phyloP scores from a whole-genome alignment of 345 rosid genomes.

The Linum usitatissimum region DNA sequence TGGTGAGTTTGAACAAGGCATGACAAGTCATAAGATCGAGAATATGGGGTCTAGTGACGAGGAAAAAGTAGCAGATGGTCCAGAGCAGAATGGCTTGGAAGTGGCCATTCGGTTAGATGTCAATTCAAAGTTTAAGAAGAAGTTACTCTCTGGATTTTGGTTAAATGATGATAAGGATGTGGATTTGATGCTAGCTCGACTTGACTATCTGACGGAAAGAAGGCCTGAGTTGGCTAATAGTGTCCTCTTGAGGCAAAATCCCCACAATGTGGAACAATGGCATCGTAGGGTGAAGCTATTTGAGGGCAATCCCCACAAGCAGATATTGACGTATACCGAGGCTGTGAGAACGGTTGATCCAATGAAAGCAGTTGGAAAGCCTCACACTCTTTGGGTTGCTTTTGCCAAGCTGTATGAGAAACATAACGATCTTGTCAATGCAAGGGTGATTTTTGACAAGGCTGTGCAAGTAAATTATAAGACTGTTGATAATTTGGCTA shows the following conservation, averaged over 20 bases:
- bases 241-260: slow-evolving; percentile 88
- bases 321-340: slow-evolving; percentile 86
- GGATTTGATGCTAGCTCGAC: slow-evolving; percentile 73
- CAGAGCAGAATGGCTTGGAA: slow-evolving; percentile 24
- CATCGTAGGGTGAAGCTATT: slow-evolving; percentile 87
- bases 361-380: slow-evolving; percentile 96
- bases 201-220: slow-evolving; percentile 69
- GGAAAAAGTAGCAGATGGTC: slow-evolving; percentile 28
- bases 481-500: slow-evolving; percentile 81
- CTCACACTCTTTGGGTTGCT: slow-evolving; percentile 88
- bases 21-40: slow-evolving; percentile 66
- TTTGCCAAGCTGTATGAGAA: slow-evolving; percentile 83
- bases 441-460: slow-evolving; percentile 90
- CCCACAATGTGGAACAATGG: slow-evolving; percentile 98
- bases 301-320: slow-evolving; percentile 79
- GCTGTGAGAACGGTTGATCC: slow-evolving; percentile 95
- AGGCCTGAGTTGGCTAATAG: slow-evolving; percentile 89
- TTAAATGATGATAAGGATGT: slow-evolving; percentile 73
- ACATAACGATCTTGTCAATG: slow-evolving; percentile 69
- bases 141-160: slow-evolving; percentile 77
- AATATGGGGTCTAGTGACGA: slow-evolving; percentile 53
- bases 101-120: slow-evolving; percentile 64
- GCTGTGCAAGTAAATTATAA: slow-evolving; percentile 95
- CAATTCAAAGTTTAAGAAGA: slow-evolving; percentile 58
- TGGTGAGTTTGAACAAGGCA: slow-evolving; percentile 71